Conservation (phyloP, 768 basidiomycete species). For the Dendrothele bispora region DNA sequence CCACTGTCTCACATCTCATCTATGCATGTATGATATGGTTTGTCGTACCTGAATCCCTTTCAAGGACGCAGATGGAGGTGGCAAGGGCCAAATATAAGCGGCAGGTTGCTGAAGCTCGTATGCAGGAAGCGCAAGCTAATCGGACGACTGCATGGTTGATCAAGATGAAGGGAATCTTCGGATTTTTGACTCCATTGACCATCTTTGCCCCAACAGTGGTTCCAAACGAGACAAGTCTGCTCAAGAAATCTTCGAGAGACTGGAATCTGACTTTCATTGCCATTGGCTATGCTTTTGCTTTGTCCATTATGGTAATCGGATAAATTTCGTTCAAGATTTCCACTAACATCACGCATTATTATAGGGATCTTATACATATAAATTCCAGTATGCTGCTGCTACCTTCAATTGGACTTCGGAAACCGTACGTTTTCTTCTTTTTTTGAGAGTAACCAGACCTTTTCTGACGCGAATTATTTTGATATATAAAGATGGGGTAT, state of each 20-base stretch:
- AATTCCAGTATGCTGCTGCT: constrained; percentile 64
- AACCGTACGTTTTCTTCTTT: constrained; percentile 39
- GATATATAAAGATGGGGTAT: constrained; percentile 60
- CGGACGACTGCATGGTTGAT: constrained; percentile 27
- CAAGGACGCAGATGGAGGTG: constrained; percentile 44
- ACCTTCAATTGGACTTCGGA: constrained; percentile 70
- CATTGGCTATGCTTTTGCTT: constrained; percentile 47
- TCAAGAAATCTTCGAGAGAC: constrained; percentile 46
- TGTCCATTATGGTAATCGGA: constrained; percentile 43
- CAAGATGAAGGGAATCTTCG: constrained; percentile 47
- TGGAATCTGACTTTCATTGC: constrained; percentile 67
- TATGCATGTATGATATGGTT: constrained; percentile 52
- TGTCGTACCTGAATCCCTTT: constrained; percentile 79
- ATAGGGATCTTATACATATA: constrained; percentile 57
- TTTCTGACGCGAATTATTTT: neutral
- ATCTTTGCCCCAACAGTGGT: constrained; percentile 52
- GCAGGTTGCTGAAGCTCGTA: constrained; percentile 22
- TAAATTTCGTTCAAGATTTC: neutral
- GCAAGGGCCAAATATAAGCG: constrained; percentile 36
- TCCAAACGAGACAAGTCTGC: constrained; percentile 30
- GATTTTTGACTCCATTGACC: constrained; percentile 71
- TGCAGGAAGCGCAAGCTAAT: too few species aligned
- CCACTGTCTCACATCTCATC: constrained; percentile 46
- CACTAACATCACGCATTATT: neutral
- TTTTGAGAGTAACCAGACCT: neutral